Percentiles rank a stretch among this genome's conserved stretches.
These are phyloP conservation scores for Diaporthe citriasiana DNA, from an alignment of 2,329 filamentous ascomycete species.

Conservation along the genomic window DNA sequence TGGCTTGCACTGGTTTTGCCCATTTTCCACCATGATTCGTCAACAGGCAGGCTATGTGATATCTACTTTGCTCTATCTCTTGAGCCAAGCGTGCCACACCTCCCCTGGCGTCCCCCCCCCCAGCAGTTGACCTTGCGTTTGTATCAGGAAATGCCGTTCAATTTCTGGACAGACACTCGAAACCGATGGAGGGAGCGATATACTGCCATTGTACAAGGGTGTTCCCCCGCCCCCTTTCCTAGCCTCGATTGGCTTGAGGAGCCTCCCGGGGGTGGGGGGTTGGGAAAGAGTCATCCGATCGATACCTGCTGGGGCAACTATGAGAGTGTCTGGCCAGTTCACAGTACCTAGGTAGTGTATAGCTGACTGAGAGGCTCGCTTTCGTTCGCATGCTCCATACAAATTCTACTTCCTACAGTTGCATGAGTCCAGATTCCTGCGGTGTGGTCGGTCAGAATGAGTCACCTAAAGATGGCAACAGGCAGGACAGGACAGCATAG, in stretches of 20 bases:
- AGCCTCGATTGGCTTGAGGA: background rate
- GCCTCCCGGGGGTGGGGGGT: no score
- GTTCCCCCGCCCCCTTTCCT: background rate
- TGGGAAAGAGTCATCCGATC: constrained; percentile 27
- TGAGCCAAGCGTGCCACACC: background rate
- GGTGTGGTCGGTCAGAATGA: no score
- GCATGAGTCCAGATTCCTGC: background rate
- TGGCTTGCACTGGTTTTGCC: background rate
- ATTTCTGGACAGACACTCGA: constrained; percentile 1
- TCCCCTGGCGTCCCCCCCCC: no score
- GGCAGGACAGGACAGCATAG: background rate
- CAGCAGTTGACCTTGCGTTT: no score
- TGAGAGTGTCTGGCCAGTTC: background rate
- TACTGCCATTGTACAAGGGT: background rate
- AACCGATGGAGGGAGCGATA: background rate
- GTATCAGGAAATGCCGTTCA: background rate
- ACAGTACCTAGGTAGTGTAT: background rate
- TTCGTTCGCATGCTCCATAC: background rate
- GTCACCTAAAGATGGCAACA: background rate
- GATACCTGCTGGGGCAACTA: background rate
- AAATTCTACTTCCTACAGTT: background rate
- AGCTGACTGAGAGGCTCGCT: background rate
- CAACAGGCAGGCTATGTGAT: constrained; percentile 1
- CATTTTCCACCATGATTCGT: background rate
- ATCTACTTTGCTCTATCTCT: background rate